Base-by-base conservation (phyloP, 441 rosid genomes). In the Biscutella laevigata region DNA sequence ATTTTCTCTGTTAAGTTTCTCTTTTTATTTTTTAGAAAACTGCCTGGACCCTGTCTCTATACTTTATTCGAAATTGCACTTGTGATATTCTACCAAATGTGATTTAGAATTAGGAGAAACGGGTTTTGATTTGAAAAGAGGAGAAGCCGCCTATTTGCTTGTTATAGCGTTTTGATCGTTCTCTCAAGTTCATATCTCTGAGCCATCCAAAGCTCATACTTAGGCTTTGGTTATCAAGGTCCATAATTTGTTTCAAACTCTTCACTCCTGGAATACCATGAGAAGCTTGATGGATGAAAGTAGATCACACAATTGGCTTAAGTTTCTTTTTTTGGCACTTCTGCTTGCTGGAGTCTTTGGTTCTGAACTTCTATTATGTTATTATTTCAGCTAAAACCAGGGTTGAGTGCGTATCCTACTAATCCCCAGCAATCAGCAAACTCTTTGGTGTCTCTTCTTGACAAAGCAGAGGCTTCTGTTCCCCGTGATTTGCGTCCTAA, bases 401-500 rank as follows among this genome's bases (percentile, higher is more conserved):
- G 96, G 3, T 73, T 92, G 71, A 92, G 96, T 65, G 84, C 73
- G 2, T 78, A 79, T 74, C 87, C 95, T 15, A 81, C 61, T 25
- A 79, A 88, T 51, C 91, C 96, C 4, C 75, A 50, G 37, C 73
- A 77, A 44, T 91, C 91, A 28, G 95, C 96, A 0, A 58, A 73
- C 13, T 88, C 95, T 2, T 74, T 92, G 60, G 56, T 42, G 36
- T 7, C 81, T 5, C 82, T 92, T 69, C 95, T 88, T 45, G 86
- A 80, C 70, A 73, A 74, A 67, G 96, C 95, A 5, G 82, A 83
- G 69, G 58, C 82, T 44, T 88, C 72, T 50, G 98, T 92, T 55
- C 96, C 95, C 14, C 71, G 66, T 52, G 84, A 79, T 37, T 46
- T 86, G 74, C 74, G 89, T 30, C 29, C 83, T 3, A 81, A 71